Percentiles rank a stretch among this genome's conserved stretches.
phyloP scores from a whole-genome alignment of 306 rosid genomes.

The Vicia sativa region DNA sequence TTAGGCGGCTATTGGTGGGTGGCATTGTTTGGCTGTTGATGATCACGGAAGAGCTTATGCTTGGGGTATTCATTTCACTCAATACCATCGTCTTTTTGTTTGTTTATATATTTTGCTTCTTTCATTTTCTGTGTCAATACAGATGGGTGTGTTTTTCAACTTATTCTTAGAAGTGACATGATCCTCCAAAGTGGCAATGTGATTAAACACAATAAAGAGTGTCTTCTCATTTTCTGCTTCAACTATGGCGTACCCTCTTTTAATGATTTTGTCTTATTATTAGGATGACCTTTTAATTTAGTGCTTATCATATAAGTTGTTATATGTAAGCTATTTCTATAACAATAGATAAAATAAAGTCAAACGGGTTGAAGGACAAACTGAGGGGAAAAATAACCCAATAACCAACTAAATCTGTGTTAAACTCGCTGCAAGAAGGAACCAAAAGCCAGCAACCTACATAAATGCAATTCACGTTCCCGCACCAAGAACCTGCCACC shows the following conservation, averaged over 20 bases:
- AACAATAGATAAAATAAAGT: too few species aligned
- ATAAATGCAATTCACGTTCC: too few species aligned
- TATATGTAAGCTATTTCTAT: too few species aligned
- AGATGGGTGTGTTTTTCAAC: not conserved
- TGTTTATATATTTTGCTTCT: conserved; percentile 19
- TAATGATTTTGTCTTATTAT: not conserved
- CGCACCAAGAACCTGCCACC: too few species aligned
- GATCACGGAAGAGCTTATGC: conserved; percentile 97
- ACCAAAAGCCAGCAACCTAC: too few species aligned
- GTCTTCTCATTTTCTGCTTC: conserved; percentile 10
- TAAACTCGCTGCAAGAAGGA: too few species aligned
- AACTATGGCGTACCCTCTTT: not conserved
- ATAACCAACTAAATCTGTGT: too few species aligned
- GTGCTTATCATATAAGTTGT: too few species aligned
- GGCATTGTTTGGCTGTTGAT: conserved; percentile 99
- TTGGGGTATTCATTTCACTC: conserved; percentile 68
- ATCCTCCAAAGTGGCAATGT: not conserved
- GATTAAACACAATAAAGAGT: not conserved
- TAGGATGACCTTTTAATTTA: conserved; percentile 5
- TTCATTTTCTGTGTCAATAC: conserved; percentile 3
- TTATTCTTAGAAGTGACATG: not conserved
- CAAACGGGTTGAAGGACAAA: too few species aligned
- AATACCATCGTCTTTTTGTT: not conserved
- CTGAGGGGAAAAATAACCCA: too few species aligned
- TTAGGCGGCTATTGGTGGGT: conserved; percentile 98